Percentiles rank a stretch among this genome's conserved stretches.
Evolutionary conservation across 2,329 filamentous ascomycete genomes (phyloP).

Genomic region (Microthyrium microscopicum): DNA sequence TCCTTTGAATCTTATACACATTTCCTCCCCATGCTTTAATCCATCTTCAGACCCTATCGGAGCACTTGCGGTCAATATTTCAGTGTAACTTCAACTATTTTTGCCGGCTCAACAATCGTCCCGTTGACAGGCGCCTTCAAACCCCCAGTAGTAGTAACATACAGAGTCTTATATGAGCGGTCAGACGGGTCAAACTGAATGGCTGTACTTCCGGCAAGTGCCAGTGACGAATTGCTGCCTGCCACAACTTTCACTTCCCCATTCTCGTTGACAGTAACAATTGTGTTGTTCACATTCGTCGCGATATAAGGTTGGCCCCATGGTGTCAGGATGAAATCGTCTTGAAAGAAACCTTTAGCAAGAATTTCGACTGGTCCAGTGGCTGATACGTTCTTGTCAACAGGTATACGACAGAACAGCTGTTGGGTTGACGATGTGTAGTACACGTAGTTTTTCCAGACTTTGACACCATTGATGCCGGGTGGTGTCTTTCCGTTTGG

Average conservation of each 20-base stretch:
- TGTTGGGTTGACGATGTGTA: background rate
- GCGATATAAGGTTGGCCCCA: background rate
- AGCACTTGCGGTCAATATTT: background rate
- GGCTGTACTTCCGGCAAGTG: background rate
- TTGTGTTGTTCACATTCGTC: background rate
- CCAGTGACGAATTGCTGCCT: background rate
- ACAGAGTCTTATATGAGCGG: no score
- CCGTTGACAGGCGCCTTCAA: background rate
- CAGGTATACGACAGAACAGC: background rate
- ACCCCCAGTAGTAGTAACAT: background rate
- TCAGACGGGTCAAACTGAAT: background rate
- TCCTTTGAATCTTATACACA: no score
- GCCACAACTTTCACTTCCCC: background rate
- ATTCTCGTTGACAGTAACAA: background rate
- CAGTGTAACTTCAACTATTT: background rate
- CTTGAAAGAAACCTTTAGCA: background rate
- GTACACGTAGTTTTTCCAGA: background rate
- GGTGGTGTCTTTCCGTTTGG: background rate
- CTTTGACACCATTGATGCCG: background rate
- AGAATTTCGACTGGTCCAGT: background rate
- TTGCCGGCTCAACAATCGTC: slow-evolving; percentile 1
- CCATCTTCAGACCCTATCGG: no score
- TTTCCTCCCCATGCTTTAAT: no score
- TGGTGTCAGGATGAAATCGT: background rate
- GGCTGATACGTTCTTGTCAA: background rate